Conservation (phyloP, 352 stramenopile genomes). For the Labyrinthula sp. region DNA sequence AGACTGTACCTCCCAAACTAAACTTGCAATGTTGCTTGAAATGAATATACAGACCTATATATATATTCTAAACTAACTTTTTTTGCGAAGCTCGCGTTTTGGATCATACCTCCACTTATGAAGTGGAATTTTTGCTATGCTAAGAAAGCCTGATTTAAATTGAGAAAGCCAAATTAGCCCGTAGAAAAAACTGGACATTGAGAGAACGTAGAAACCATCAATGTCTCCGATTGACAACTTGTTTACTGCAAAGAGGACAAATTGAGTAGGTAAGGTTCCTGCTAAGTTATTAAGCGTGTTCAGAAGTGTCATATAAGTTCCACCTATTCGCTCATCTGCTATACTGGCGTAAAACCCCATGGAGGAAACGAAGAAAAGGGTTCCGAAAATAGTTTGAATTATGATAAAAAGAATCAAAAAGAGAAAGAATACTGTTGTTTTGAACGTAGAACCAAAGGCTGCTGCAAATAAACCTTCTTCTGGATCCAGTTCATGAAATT, state of each 20-base stretch:
- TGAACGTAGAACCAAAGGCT: too few relatives aligned
- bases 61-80: not conserved
- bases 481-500: conserved; percentile 9
- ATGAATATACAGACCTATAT: too few relatives aligned
- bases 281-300: conserved; percentile 96
- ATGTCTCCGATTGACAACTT: conserved; percentile 11
- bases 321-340: conserved; percentile 86
- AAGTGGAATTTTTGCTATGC: not conserved
- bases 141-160: not conserved
- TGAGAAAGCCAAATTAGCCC: not conserved
- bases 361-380: conserved; percentile 46
- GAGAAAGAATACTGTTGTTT: conserved; percentile 13
- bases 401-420: conserved; percentile 4
- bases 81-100: not conserved
- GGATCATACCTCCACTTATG: not conserved
- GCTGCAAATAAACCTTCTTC: too few relatives aligned
- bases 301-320: conserved; percentile 97
- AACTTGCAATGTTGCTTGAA: too few relatives aligned
- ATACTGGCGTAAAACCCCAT: conserved; percentile 95
- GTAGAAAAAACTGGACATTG: not conserved
- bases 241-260: conserved; percentile 40
- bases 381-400: conserved; percentile 4
- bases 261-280: conserved; percentile 57
- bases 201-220: not conserved
- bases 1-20: too few relatives aligned